These are phyloP conservation scores for Phaeosphaeria sp. DNA, from an alignment of 2,329 filamentous ascomycete species.

Conservation along the genomic window DNA sequence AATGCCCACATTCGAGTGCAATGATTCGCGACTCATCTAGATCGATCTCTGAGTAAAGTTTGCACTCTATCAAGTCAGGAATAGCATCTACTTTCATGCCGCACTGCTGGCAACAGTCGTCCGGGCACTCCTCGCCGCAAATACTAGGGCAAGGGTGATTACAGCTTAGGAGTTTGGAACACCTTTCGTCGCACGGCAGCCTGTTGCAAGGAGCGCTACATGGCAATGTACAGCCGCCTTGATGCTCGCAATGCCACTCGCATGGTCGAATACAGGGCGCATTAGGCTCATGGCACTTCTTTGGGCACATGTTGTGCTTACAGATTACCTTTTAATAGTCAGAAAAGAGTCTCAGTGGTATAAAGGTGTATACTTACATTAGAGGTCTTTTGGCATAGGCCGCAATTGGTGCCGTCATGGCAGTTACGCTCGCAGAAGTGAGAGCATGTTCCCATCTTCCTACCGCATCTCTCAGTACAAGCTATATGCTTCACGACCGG, in stretches of 20 bases:
- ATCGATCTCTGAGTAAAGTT: conserved; percentile 34
- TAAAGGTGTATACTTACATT: conserved; percentile 20
- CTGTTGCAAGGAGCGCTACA: conserved; percentile 43
- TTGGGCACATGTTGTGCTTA: conserved; percentile 32
- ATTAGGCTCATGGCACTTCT: conserved; percentile 40
- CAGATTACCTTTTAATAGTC: conserved; percentile 29
- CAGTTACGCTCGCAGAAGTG: conserved; percentile 35
- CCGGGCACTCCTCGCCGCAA: conserved; percentile 38
- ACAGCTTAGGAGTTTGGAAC: conserved; percentile 31
- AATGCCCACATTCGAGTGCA: conserved; percentile 36
- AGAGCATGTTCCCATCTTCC: conserved; percentile 35
- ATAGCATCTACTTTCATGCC: conserved; percentile 18
- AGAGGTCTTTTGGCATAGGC: conserved; percentile 26
- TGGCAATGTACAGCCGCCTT: conserved; percentile 40
- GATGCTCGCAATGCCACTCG: conserved; percentile 44
- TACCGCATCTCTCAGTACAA: conserved; percentile 33
- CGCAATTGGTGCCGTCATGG: conserved; percentile 35
- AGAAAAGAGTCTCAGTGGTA: not conserved
- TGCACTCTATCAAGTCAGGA: conserved; percentile 35
- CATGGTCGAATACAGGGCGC: conserved; percentile 44
- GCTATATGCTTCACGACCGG: conserved; percentile 11
- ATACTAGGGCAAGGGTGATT: conserved; percentile 42
- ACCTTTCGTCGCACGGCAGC: conserved; percentile 39
- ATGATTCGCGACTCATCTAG: conserved; percentile 37
- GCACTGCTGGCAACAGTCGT: conserved; percentile 31